A percentile compares a stretch with the other conserved stretches of the same genome.
These are phyloP conservation scores for Fusarium foetens DNA, from an alignment of 2,329 filamentous ascomycete genomes.

Conservation along the genomic window DNA sequence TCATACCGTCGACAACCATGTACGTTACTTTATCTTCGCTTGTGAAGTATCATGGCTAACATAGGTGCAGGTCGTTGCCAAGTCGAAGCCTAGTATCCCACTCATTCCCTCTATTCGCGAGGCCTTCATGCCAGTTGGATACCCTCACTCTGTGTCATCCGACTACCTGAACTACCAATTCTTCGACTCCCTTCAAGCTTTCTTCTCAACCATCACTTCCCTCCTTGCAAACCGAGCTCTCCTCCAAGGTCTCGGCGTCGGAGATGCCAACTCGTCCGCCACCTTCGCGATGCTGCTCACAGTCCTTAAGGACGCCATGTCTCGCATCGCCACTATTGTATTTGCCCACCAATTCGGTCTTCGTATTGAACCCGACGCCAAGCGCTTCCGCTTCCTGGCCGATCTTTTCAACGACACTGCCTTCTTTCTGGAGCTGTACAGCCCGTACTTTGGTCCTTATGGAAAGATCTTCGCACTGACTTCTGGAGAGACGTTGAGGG, in stretches of 20 bases:
- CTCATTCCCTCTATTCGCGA: conserved; percentile 45
- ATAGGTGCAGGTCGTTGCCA: conserved; percentile 36
- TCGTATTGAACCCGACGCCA: conserved; percentile 88
- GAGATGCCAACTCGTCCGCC: conserved; percentile 80
- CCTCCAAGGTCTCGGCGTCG: conserved; percentile 82
- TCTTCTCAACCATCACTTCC: conserved; percentile 82
- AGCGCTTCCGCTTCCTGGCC: conserved; percentile 86
- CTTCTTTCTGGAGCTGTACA: conserved; percentile 86
- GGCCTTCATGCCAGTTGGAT: conserved; percentile 88
- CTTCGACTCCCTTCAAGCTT: conserved; percentile 83
- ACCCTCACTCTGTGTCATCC: conserved; percentile 83
- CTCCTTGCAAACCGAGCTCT: conserved; percentile 85
- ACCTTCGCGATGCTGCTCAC: conserved; percentile 85
- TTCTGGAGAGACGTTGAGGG: conserved; percentile 61
- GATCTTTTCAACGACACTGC: conserved; percentile 90
- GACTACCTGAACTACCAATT: conserved; percentile 82
- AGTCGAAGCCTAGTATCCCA: conserved; percentile 38
- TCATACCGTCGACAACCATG: conserved; percentile 42
- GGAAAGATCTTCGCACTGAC: conserved; percentile 63
- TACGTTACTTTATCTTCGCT: conserved; percentile 22
- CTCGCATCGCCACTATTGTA: conserved; percentile 83
- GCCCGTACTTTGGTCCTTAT: conserved; percentile 72
- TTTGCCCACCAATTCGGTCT: conserved; percentile 87
- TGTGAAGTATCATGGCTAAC: neutral
- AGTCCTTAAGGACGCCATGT: conserved; percentile 83